Evolutionary conservation across 2,329 filamentous ascomycete species (phyloP).

Genomic region (Madurella mycetomatis): DNA sequence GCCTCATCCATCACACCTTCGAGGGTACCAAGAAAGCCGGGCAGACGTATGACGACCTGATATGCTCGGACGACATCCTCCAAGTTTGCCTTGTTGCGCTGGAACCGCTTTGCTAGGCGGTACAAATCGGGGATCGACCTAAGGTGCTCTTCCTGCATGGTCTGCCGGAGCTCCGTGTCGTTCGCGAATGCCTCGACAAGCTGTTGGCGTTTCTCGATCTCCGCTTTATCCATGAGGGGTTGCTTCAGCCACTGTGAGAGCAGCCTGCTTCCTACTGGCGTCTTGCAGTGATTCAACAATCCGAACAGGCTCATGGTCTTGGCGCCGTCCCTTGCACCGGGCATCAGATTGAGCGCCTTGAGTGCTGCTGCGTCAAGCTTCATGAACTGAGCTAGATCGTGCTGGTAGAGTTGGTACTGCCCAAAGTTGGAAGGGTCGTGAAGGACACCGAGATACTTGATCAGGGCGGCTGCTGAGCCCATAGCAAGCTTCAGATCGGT

Average conservation of each 20-base stretch:
- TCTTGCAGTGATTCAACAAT: conserved; percentile 95
- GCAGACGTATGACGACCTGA: conserved; percentile 87
- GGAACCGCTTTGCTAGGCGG: conserved; percentile 88
- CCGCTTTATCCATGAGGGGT: conserved; percentile 82
- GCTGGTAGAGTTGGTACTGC: conserved; percentile 94
- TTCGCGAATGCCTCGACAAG: conserved; percentile 91
- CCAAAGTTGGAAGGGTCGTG: conserved; percentile 93
- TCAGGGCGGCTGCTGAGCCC: conserved; percentile 87
- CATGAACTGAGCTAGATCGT: conserved; percentile 96
- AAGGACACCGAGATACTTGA: conserved; percentile 89
- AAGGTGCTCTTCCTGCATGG: conserved; percentile 93
- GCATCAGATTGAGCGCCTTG: conserved; percentile 95
- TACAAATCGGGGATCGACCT: conserved; percentile 92
- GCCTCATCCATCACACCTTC: conserved; percentile 94
- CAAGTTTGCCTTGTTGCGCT: conserved; percentile 81
- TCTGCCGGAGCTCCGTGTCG: conserved; percentile 89
- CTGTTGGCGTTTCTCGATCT: conserved; percentile 88
- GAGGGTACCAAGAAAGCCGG: conserved; percentile 82
- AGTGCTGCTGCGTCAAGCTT: conserved; percentile 93
- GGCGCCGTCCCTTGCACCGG: conserved; percentile 86
- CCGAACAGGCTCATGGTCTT: conserved; percentile 97
- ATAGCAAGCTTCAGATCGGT: conserved; percentile 93
- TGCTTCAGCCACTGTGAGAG: conserved; percentile 97
- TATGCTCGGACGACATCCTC: conserved; percentile 96
- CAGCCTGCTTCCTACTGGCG: conserved; percentile 82